Percentiles rank a stretch among this genome's conserved stretches.
These are phyloP conservation scores for Phytophthora ohioensis DNA, from an alignment of 352 stramenopile species.

Conservation along the genomic window DNA sequence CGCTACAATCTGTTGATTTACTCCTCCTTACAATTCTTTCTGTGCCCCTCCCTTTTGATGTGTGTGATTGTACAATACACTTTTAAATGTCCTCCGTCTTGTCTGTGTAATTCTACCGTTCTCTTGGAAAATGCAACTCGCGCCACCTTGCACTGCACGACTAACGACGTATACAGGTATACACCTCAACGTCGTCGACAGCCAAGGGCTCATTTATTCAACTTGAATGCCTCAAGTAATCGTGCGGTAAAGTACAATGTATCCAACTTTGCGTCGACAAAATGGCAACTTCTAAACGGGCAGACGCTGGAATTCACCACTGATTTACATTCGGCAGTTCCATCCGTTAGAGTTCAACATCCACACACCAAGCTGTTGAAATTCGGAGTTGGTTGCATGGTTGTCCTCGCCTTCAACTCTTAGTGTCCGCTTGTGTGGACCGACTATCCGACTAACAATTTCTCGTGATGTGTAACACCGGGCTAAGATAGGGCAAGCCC, in stretches of 20 bases:
- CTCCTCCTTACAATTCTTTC: background rate
- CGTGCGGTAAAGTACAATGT: background rate
- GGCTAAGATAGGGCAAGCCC: conserved; percentile 26
- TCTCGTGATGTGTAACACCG: conserved; percentile 32
- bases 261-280: too few relatives aligned
- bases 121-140: too few relatives aligned
- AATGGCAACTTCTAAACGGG: too few relatives aligned
- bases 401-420: conserved; percentile 9
- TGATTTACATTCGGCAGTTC: too few relatives aligned
- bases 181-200: conserved; percentile 25
- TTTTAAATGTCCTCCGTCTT: too few relatives aligned
- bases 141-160: background rate
- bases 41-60: background rate
- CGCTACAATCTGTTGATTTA: background rate
- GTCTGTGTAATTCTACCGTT: too few relatives aligned
- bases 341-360: background rate
- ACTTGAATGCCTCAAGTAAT: background rate
- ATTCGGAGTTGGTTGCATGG: background rate
- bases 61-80: too few relatives aligned
- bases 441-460: conserved; percentile 32
- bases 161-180: conserved; percentile 17
- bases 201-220: conserved; percentile 5
- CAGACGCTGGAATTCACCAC: too few relatives aligned
- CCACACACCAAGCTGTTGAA: conserved; percentile 19
- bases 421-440: conserved; percentile 29